Base-by-base conservation (phyloP, 371 early-diverging fungal species). In the Actinomucor elegans region DNA sequence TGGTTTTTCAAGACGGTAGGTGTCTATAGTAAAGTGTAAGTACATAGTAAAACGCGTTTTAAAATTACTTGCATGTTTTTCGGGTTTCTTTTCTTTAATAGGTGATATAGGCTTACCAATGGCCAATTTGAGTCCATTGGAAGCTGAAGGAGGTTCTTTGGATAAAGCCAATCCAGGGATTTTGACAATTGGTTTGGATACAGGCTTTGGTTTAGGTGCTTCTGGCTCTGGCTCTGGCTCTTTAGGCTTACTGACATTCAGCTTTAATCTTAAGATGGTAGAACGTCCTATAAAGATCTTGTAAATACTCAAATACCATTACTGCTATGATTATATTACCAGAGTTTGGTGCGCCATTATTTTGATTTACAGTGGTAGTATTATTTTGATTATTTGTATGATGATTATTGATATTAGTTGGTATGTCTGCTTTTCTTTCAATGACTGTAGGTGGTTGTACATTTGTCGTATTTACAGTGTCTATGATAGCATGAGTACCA, bases 1-100 rank as follows among this genome's bases (percentile, higher is more conserved):
- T 62, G 63, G 32, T 71, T 71, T 26, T 59, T 61, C 5, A 72
- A 44, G 2, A 56, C 54, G 24, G 53, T 36, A 24, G 59, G 37
- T 17, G 67, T 47, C 61, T 63, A n/a, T n/a, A 50, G 10, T 37
- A 10, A 5, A 10, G 18, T 29, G 21, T 47, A 31, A 47, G 27
- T 42, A 11, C 12, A 9, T n/a, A 42, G 3, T 6, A 14, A n/a
- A 8, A 14, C 27, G 14, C 2, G 5, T 21, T 27, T 8, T n/a
- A n/a, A 10, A 5, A n/a, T 15, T 42, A 42, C 42, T 42, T 42
- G 27, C 42, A n/a, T 24, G 15, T 42, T 42, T 42, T 24, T 48
- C 24, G 11, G 32, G 11, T 31, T 52, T 59, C 27, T 55, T 49
- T 1, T 29, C 23, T 32, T 38, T 46, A 1, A 43, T 31, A 24